A percentile compares a stretch with the other conserved stretches of the same genome.
These are phyloP conservation scores for Dunaliella primolecta DNA, from an alignment of 139 green algal species.

Conservation along the genomic window DNA sequence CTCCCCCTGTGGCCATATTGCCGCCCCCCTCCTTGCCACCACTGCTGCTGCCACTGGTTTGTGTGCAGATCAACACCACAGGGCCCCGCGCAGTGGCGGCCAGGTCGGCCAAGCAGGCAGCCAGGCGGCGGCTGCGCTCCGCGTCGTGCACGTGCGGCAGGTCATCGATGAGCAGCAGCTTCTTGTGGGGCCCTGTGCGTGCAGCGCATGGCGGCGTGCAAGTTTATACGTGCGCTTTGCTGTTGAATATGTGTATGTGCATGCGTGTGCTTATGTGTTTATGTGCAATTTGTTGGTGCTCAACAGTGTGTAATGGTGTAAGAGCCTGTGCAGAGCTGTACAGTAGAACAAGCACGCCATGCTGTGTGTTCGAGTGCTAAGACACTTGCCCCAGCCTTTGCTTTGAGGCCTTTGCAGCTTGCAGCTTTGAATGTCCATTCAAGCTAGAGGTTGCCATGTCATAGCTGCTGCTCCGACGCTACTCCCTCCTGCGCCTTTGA, in stretches of 20 bases:
- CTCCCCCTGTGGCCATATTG: constrained; percentile 14
- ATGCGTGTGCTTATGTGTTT: not conserved
- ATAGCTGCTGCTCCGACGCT: too few species aligned
- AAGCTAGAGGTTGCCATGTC: too few species aligned
- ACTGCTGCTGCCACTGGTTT: constrained; percentile 19
- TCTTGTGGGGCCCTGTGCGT: constrained; percentile 5
- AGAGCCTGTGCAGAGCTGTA: too few species aligned
- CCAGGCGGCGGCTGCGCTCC: constrained; percentile 48
- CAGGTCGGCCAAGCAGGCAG: constrained; percentile 44
- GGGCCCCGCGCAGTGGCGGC: constrained; percentile 40
- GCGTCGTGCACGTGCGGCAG: constrained; percentile 53
- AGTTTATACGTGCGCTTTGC: not conserved
- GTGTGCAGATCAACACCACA: constrained; percentile 56
- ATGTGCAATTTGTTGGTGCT: not conserved
- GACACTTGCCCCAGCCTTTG: too few species aligned
- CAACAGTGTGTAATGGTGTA: too few species aligned
- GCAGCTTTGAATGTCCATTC: too few species aligned
- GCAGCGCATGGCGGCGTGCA: constrained; percentile 14
- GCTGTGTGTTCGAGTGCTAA: too few species aligned
- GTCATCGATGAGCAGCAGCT: constrained; percentile 73
- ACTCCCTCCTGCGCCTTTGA: too few species aligned
- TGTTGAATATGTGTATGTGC: not conserved
- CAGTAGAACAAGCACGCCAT: too few species aligned
- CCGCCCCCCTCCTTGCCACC: constrained; percentile 18
- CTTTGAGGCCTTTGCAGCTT: too few species aligned